Evolutionary conservation across 768 basidiomycete genomes (phyloP).

Genomic region (Suillus ampliporus): DNA sequence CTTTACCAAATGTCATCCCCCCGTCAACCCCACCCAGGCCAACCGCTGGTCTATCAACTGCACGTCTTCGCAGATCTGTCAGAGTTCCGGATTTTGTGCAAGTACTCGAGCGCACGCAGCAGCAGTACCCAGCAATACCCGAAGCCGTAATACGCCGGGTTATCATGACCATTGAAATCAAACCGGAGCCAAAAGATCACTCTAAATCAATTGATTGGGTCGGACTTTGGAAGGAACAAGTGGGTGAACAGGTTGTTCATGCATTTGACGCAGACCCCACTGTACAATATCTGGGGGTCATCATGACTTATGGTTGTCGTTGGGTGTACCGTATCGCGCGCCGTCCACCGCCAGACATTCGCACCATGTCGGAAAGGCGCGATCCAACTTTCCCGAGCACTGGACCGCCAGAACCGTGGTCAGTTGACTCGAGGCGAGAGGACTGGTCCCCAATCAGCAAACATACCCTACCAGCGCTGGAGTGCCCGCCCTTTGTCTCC

Average conservation of each 20-base stretch:
- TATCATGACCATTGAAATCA: conserved; percentile 8
- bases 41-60: background rate
- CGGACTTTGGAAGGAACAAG: conserved; percentile 1
- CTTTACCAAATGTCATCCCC: background rate
- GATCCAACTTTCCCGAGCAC: background rate
- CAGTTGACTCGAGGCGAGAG: background rate
- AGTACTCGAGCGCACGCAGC: background rate
- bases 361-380: background rate
- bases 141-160: background rate
- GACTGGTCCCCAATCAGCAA: background rate
- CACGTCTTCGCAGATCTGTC: too few relatives aligned
- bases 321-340: background rate
- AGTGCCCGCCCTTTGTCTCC: background rate
- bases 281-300: conserved; percentile 7
- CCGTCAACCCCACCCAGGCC: background rate
- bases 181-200: background rate
- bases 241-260: background rate
- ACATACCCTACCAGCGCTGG: background rate
- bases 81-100: conserved; percentile 3
- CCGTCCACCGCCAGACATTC: background rate
- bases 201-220: too few relatives aligned
- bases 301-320: conserved; percentile 6
- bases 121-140: background rate
- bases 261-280: background rate
- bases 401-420: background rate